These are phyloP conservation scores for Sclerotinia spermophila DNA, from an alignment of 2,329 filamentous ascomycete species.

Conservation along the genomic window DNA sequence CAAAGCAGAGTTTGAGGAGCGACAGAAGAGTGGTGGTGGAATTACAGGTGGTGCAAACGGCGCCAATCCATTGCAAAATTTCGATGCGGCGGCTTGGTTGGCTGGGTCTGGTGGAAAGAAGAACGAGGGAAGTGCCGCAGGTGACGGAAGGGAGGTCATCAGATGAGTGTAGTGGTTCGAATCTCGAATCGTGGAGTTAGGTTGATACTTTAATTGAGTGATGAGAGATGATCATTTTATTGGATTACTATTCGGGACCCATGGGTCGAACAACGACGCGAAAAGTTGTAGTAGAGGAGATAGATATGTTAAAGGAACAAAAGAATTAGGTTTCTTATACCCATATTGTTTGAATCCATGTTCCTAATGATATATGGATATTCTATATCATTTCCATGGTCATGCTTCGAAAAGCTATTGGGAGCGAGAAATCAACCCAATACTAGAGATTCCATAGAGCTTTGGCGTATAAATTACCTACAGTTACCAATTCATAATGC, in stretches of 20 bases:
- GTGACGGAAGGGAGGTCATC: slow-evolving; percentile 28
- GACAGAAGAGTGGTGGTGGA: slow-evolving; percentile 60
- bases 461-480: neutral
- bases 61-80: slow-evolving; percentile 53
- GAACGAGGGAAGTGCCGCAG: slow-evolving; percentile 18
- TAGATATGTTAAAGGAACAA: neutral
- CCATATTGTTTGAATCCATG: neutral
- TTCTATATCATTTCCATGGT: neutral
- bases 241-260: neutral
- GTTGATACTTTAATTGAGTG: neutral
- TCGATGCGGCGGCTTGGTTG: slow-evolving; percentile 67
- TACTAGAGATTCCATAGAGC: neutral
- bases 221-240: neutral
- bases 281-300: neutral
- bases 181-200: no score
- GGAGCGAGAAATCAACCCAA: neutral
- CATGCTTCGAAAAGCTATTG: neutral
- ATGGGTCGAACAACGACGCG: neutral
- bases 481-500: neutral
- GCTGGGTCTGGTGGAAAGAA: slow-evolving; percentile 47
- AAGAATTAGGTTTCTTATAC: neutral
- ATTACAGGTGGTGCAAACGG: slow-evolving; percentile 45
- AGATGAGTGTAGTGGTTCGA: slow-evolving; percentile 20
- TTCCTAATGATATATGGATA: neutral
- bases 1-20: slow-evolving; percentile 86